These are phyloP conservation scores for Epichloe sp. DNA, from an alignment of 2,329 filamentous ascomycete genomes.

Conservation along the genomic window DNA sequence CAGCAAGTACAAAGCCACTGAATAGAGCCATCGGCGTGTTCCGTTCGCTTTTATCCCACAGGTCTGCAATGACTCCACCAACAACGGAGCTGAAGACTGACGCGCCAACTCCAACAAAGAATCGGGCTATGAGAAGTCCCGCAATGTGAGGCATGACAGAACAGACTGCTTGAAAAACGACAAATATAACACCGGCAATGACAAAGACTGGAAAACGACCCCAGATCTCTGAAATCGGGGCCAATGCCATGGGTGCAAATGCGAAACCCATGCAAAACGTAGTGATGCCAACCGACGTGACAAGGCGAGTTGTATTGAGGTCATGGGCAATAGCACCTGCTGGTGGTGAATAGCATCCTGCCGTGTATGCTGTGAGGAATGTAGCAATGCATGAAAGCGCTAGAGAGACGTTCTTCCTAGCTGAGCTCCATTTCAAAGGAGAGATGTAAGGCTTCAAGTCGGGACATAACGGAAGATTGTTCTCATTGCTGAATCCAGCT, in stretches of 20 bases:
- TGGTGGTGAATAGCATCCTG: constrained; percentile 67
- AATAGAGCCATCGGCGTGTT: constrained; percentile 89
- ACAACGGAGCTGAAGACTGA: constrained; percentile 79
- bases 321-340: constrained; percentile 49
- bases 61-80: constrained; percentile 79
- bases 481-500: constrained; percentile 8
- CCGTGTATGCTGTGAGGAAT: constrained; percentile 63
- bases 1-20: constrained; percentile 63
- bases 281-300: constrained; percentile 63
- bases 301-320: constrained; percentile 52
- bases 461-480: constrained; percentile 42
- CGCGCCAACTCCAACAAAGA: constrained; percentile 64
- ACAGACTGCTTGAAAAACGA: constrained; percentile 58
- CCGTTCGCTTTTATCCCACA: constrained; percentile 64
- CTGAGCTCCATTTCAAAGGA: constrained; percentile 59
- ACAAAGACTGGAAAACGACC: constrained; percentile 76
- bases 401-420: constrained; percentile 58
- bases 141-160: constrained; percentile 55
- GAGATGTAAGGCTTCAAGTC: constrained; percentile 54
- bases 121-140: constrained; percentile 63
- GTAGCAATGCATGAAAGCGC: constrained; percentile 66
- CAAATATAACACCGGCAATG: constrained; percentile 56
- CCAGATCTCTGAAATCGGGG: constrained; percentile 79
- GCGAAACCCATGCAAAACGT: constrained; percentile 73
- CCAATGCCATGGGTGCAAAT: constrained; percentile 74